phyloP scores from a whole-genome alignment of 345 rosid species.

The Lumnitzera racemosa region DNA sequence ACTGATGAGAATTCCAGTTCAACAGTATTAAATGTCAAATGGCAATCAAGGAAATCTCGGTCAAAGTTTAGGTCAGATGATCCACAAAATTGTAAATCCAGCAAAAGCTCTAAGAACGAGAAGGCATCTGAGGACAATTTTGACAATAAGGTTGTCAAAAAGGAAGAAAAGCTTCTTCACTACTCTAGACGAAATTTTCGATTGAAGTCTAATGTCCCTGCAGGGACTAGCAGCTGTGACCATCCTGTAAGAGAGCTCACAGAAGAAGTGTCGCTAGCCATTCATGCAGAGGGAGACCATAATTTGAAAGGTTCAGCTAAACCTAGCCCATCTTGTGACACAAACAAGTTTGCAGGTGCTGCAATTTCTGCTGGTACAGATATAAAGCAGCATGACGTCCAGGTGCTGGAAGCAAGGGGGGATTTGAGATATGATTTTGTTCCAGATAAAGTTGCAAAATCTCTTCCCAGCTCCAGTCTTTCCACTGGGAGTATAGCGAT shows the following conservation, averaged over 20 bases:
- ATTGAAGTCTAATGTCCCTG: conserved; percentile 34
- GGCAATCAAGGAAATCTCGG: conserved; percentile 74
- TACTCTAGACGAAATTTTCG: conserved; percentile 71
- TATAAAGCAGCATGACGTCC: conserved; percentile 25
- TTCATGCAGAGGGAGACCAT: conserved; percentile 11
- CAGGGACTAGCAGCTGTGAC: conserved; percentile 17
- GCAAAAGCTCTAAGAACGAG: conserved; percentile 31
- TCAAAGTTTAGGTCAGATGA: conserved; percentile 44
- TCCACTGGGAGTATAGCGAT: conserved; percentile 15
- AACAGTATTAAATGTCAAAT: conserved; percentile 43
- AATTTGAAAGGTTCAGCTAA: conserved; percentile 9
- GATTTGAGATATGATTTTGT: conserved; percentile 16
- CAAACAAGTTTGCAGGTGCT: conserved; percentile 7
- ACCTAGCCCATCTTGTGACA: conserved; percentile 5
- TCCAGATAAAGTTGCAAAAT: conserved; percentile 19
- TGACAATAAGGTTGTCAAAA: conserved; percentile 20
- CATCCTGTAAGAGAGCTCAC: conserved; percentile 6
- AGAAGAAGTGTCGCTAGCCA: conserved; percentile 22
- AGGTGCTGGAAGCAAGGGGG: conserved; percentile 23
- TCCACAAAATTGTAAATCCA: conserved; percentile 21
- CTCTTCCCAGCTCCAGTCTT: conserved; percentile 16
- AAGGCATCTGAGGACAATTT: conserved; percentile 18
- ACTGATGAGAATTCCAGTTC: conserved; percentile 30
- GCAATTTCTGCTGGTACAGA: conserved; percentile 12
- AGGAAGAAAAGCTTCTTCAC: conserved; percentile 53